Percentiles rank a stretch among this genome's conserved stretches.
phyloP scores from a whole-genome alignment of 1,284 basidiomycete species.

The Pterulicium gracile region DNA sequence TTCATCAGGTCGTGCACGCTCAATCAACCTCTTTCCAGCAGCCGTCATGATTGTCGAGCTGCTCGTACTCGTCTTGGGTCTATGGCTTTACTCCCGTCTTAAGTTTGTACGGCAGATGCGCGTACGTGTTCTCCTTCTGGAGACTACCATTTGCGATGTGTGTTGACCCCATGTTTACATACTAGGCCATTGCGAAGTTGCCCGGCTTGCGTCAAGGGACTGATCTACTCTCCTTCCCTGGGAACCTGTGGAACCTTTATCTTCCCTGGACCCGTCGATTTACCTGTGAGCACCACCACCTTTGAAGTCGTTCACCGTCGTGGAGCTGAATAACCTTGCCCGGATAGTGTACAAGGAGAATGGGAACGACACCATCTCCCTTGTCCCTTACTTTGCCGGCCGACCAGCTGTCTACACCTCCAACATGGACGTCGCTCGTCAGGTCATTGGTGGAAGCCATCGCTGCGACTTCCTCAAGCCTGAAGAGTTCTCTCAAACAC shows the following conservation, averaged over 20 bases:
- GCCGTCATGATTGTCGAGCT: no score
- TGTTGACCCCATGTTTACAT: not conserved
- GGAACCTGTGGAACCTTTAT: slow-evolving; percentile 8
- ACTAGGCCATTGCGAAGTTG: not conserved
- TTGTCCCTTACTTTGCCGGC: slow-evolving; percentile 32
- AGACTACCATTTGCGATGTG: not conserved
- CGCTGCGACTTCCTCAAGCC: slow-evolving; percentile 33
- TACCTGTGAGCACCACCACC: slow-evolving; percentile 11
- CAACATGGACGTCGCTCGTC: slow-evolving; percentile 38
- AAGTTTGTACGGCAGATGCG: not conserved
- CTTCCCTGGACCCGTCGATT: slow-evolving; percentile 28
- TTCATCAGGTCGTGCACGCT: no score
- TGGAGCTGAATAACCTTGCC: slow-evolving; percentile 2
- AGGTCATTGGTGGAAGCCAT: slow-evolving; percentile 28
- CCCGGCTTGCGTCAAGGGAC: not conserved
- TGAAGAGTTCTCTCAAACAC: slow-evolving; percentile 15
- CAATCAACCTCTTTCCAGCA: no score
- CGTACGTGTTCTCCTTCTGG: not conserved
- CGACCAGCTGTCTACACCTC: slow-evolving; percentile 28
- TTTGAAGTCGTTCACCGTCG: not conserved
- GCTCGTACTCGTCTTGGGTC: no score
- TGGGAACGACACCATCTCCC: slow-evolving; percentile 28
- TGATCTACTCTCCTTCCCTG: not conserved
- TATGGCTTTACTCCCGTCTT: not conserved
- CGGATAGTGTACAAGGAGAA: slow-evolving; percentile 27